These are phyloP conservation scores for Oenanthe javanica DNA, from an alignment of 140 eudicot species.

Conservation along the genomic window DNA sequence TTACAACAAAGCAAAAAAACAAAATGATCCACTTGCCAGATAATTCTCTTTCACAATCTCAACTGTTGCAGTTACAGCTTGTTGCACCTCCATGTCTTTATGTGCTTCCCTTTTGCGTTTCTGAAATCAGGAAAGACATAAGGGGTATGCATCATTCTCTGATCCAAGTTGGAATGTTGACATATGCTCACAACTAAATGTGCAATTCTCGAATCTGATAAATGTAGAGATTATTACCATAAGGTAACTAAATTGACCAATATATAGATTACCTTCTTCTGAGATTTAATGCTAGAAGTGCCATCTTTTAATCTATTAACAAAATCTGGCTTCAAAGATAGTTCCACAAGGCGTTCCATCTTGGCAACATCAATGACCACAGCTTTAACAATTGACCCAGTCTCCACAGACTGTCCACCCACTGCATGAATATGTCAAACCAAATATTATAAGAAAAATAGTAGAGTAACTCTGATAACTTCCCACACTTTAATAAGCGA, in stretches of 20 bases:
- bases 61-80: constrained; percentile 64
- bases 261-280: constrained; percentile 45
- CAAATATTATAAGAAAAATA: constrained; percentile 2
- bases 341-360: constrained; percentile 80
- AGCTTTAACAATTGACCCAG: constrained; percentile 57
- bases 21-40: constrained; percentile 40
- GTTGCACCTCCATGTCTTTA: constrained; percentile 69
- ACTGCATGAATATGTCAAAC: constrained; percentile 35
- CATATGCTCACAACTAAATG: background rate
- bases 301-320: constrained; percentile 27
- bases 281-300: constrained; percentile 26
- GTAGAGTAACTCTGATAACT: background rate
- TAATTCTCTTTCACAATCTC: constrained; percentile 85
- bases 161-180: background rate
- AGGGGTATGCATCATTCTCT: background rate
- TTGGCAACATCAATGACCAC: constrained; percentile 74
- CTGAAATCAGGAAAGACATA: constrained; percentile 27
- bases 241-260: background rate
- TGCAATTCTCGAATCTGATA: background rate
- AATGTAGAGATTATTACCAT: background rate
- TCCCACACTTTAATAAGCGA: background rate
- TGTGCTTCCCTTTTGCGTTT: constrained; percentile 67
- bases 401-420: constrained; percentile 49
- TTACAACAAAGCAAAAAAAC: background rate
- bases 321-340: constrained; percentile 73